Evolutionary conservation across 2,329 filamentous ascomycete genomes (phyloP).

Genomic region (Fusarium humuli): DNA sequence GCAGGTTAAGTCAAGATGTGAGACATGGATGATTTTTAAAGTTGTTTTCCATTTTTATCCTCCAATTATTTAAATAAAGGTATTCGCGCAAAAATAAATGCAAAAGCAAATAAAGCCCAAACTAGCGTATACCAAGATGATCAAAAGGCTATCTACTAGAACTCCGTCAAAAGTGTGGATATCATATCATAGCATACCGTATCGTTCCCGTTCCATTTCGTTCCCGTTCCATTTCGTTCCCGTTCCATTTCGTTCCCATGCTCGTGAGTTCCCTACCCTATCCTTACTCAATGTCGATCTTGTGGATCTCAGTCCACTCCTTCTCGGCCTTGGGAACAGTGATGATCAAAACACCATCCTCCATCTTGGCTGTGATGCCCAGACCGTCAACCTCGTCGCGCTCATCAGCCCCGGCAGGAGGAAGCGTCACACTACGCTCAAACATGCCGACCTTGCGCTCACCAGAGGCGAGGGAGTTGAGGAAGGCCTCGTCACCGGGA

Average conservation of each 20-base stretch:
- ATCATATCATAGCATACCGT: conserved; percentile 20
- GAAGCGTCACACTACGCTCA: conserved; percentile 75
- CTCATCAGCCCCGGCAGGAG: conserved; percentile 55
- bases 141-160: conserved; percentile 24
- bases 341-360: conserved; percentile 81
- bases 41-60: conserved; percentile 7
- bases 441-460: conserved; percentile 82
- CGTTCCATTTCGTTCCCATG: neutral
- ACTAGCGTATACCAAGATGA: neutral
- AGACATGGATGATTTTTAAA: neutral
- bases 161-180: conserved; percentile 20
- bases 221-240: neutral
- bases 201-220: neutral
- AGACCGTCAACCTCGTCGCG: conserved; percentile 73
- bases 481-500: conserved; percentile 75
- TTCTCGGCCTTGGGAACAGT: conserved; percentile 79
- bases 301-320: conserved; percentile 72
- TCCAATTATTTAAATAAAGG: conserved; percentile 5
- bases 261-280: neutral
- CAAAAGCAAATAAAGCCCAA: neutral
- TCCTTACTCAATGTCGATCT: conserved; percentile 67
- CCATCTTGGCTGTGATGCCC: conserved; percentile 78
- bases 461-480: conserved; percentile 70
- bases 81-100: neutral
- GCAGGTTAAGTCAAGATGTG: neutral